Conservation (phyloP, 2,329 filamentous ascomycete genomes). For the Camillea tinctor region DNA sequence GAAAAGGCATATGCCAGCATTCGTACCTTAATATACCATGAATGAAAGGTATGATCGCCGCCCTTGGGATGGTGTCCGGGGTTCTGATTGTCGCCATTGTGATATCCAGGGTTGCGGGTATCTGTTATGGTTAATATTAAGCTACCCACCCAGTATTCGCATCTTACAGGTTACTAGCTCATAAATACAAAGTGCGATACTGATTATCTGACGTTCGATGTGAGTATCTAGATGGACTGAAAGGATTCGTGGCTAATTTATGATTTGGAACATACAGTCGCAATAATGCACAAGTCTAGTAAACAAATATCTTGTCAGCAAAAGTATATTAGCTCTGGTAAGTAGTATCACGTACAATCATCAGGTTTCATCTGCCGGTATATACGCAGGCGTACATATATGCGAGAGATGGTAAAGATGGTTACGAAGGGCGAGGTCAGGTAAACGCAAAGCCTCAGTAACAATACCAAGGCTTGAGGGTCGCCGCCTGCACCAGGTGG, state of each 20-base stretch:
- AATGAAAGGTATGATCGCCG: not conserved
- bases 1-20: not conserved
- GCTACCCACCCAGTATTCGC: too few species aligned
- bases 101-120: too few species aligned
- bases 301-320: not conserved
- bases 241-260: not conserved
- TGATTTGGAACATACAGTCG: not conserved
- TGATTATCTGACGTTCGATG: not conserved
- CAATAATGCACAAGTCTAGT: not conserved
- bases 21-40: not conserved
- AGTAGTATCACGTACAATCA: not conserved
- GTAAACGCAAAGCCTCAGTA: not conserved
- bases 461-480: not conserved
- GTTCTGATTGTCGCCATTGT: too few species aligned
- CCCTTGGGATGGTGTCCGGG: too few species aligned
- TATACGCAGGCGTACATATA: not conserved
- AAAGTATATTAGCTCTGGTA: not conserved
- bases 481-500: not conserved
- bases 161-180: too few species aligned
- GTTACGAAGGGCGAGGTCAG: not conserved
- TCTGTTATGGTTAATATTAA: too few species aligned
- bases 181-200: not conserved
- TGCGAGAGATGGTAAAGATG: not conserved
- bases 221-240: not conserved
- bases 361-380: not conserved